Evolutionary conservation across 1,139 yeast genomes (phyloP).

Genomic region (Torulaspora pretoriensis): DNA sequence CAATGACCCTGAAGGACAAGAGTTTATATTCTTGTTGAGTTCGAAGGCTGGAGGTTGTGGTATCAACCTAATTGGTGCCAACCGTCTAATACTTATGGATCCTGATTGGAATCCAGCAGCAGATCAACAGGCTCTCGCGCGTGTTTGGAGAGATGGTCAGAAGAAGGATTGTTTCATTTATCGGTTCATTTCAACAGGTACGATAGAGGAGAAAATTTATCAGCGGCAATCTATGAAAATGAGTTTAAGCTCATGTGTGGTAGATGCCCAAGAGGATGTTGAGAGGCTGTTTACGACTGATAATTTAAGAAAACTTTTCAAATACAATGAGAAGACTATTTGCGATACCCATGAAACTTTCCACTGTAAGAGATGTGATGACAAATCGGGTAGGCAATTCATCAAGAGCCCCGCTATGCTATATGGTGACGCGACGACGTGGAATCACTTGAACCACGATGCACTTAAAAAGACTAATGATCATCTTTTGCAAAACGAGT

Average conservation of each 20-base stretch:
- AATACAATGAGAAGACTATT: constrained; percentile 59
- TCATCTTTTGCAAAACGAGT: constrained; percentile 68
- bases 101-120: constrained; percentile 99
- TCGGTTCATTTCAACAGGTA: constrained; percentile 88
- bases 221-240: constrained; percentile 97
- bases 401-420: constrained; percentile 79
- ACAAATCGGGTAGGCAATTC: constrained; percentile 56
- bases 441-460: constrained; percentile 82
- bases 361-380: constrained; percentile 73
- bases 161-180: constrained; percentile 94
- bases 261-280: constrained; percentile 93
- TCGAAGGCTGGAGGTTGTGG: constrained; percentile 99
- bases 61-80: constrained; percentile 93
- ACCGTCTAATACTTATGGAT: constrained; percentile 79
- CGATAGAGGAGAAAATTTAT: constrained; percentile 92
- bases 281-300: constrained; percentile 87
- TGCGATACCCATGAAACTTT: constrained; percentile 95
- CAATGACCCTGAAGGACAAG: constrained; percentile 85
- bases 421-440: constrained; percentile 95
- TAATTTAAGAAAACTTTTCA: constrained; percentile 69
- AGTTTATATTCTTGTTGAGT: constrained; percentile 81
- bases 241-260: constrained; percentile 91
- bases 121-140: constrained; percentile 95
- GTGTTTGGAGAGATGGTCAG: constrained; percentile 99
- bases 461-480: constrained; percentile 68